Conservation (phyloP, 2,329 filamentous ascomycete genomes). For the Calycina marina region DNA sequence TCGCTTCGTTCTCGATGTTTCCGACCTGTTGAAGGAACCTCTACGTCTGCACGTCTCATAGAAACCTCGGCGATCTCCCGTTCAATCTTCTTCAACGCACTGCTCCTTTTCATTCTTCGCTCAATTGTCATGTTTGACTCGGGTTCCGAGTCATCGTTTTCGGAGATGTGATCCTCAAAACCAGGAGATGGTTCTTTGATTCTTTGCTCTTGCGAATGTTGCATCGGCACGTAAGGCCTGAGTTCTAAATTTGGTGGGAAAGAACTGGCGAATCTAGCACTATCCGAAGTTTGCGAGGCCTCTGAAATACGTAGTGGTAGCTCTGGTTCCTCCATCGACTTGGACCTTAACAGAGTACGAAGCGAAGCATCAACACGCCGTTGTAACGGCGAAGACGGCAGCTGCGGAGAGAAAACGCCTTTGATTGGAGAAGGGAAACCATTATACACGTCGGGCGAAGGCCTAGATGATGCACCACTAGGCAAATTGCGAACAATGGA, state of each 20-base stretch:
- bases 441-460: constrained; percentile 18
- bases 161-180: constrained; percentile 9
- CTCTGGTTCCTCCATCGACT: constrained; percentile 7
- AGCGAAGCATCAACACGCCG: constrained; percentile 6
- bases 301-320: no score
- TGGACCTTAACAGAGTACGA: constrained; percentile 7
- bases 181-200: constrained; percentile 3
- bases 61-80: background rate
- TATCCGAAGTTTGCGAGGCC: no score
- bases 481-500: constrained; percentile 12
- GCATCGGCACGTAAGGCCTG: constrained; percentile 15
- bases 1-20: constrained; percentile 7
- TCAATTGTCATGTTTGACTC: constrained; percentile 1
- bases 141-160: constrained; percentile 13
- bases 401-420: no score
- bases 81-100: constrained; percentile 4
- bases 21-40: constrained; percentile 16
- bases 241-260: background rate
- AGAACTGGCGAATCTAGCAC: no score
- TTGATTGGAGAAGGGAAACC: constrained; percentile 12
- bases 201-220: constrained; percentile 19
- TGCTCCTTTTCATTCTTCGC: constrained; percentile 5
- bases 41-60: constrained; percentile 4
- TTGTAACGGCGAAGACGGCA: constrained; percentile 14
- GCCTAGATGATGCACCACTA: constrained; percentile 18